phyloP scores from a whole-genome alignment of 768 basidiomycete species.

The Phaeolepiota aurea region DNA sequence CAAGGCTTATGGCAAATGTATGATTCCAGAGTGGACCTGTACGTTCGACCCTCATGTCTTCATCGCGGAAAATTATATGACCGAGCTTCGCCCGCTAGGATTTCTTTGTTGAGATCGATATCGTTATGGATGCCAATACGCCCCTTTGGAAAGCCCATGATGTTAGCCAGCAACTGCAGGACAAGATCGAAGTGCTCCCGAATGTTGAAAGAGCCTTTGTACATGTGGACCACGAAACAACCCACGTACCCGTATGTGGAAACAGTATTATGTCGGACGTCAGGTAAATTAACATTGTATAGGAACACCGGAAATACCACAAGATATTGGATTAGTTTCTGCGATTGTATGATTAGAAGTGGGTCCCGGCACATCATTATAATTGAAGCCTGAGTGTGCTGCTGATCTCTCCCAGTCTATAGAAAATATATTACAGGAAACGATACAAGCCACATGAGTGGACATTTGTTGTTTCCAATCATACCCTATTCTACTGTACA shows the following conservation, averaged over 20 bases:
- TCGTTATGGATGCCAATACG: constrained; percentile 86
- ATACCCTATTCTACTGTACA: not conserved
- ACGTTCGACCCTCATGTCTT: constrained; percentile 15
- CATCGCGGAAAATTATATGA: too few relatives aligned
- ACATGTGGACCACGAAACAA: constrained; percentile 90
- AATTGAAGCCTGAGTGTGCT: too few relatives aligned
- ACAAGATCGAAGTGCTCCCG: constrained; percentile 82
- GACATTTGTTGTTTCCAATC: not conserved
- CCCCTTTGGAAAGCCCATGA: constrained; percentile 88
- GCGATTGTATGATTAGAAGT: not conserved
- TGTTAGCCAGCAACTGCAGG: constrained; percentile 75
- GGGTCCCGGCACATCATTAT: not conserved
- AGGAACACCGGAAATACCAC: constrained; percentile 43
- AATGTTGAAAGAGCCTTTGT: constrained; percentile 92
- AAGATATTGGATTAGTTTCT: constrained; percentile 13
- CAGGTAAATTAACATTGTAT: constrained; percentile 2
- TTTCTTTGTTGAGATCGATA: constrained; percentile 92
- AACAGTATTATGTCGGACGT: not conserved
- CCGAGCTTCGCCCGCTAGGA: constrained; percentile 31
- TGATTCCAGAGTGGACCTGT: constrained; percentile 65
- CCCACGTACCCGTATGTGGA: constrained; percentile 48
- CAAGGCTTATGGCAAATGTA: constrained; percentile 3
- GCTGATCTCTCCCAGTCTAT: too few relatives aligned
- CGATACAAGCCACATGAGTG: too few relatives aligned
- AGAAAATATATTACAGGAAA: too few relatives aligned